phyloP scores from a whole-genome alignment of 2,329 filamentous ascomycete species.

The Chalaropsis ovoidea region DNA sequence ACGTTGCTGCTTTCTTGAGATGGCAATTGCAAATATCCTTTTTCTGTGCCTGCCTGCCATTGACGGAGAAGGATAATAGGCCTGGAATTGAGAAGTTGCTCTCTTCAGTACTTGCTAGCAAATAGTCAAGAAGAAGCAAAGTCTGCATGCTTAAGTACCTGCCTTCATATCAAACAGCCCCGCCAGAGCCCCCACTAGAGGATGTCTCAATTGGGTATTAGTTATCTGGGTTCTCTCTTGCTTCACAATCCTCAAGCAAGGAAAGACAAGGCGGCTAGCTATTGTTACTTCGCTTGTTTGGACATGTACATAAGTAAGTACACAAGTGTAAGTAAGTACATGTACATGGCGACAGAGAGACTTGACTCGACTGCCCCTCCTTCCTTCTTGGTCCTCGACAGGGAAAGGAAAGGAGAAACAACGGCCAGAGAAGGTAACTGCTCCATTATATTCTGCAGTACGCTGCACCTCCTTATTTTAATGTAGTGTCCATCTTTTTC shows the following conservation, averaged over 20 bases:
- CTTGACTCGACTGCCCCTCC: neutral
- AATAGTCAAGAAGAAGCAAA: no score
- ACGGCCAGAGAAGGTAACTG: neutral
- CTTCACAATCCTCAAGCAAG: neutral
- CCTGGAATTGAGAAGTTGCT: no score
- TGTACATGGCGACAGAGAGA: no score
- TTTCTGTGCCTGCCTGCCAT: no score
- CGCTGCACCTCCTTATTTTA: conserved; percentile 21
- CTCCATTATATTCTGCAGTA: neutral
- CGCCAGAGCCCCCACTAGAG: no score
- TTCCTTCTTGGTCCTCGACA: neutral
- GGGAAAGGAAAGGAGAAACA: neutral
- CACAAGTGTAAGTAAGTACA: no score
- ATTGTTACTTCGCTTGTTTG: neutral
- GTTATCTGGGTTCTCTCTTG: no score
- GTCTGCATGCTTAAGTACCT: no score
- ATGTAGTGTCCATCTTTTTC: neutral
- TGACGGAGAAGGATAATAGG: no score
- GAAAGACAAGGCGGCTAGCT: neutral
- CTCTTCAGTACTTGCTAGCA: no score
- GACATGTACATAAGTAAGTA: neutral
- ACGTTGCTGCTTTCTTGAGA: neutral
- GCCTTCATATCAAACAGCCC: no score
- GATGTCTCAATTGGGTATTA: no score
- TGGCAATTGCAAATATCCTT: neutral